Percentiles rank a stretch among this genome's conserved stretches.
Evolutionary conservation across 2,329 filamentous ascomycete species (phyloP).

Genomic region (Cladophialophora carrionii): DNA sequence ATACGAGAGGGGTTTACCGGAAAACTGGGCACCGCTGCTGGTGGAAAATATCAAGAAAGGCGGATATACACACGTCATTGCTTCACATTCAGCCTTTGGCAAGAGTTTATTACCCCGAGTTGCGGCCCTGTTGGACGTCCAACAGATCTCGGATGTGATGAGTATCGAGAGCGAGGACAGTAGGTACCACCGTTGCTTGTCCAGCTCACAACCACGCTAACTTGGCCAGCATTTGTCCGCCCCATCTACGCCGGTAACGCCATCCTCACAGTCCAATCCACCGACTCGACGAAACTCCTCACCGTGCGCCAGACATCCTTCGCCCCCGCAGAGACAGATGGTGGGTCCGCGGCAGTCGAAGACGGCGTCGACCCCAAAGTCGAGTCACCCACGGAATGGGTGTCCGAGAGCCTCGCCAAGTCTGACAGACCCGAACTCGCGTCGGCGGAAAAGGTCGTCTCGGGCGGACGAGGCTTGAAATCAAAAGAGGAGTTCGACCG

Average conservation of each 20-base stretch:
- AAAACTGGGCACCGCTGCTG: constrained; percentile 90
- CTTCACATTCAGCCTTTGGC: constrained; percentile 90
- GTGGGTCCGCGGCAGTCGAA: constrained; percentile 75
- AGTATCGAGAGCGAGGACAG: constrained; percentile 84
- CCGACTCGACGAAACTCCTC: constrained; percentile 81
- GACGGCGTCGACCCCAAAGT: constrained; percentile 83
- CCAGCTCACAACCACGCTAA: constrained; percentile 23
- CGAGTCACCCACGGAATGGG: constrained; percentile 76
- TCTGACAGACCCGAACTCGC: constrained; percentile 91
- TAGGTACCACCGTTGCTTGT: constrained; percentile 45
- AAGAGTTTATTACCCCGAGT: constrained; percentile 93
- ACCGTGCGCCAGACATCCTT: constrained; percentile 95
- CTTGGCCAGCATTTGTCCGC: constrained; percentile 72
- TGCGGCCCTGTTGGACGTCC: constrained; percentile 85
- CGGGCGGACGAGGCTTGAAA: constrained; percentile 90
- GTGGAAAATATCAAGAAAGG: constrained; percentile 97
- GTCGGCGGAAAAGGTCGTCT: constrained; percentile 87
- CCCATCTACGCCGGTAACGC: constrained; percentile 98
- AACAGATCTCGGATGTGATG: constrained; percentile 92
- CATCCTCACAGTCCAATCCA: constrained; percentile 91
- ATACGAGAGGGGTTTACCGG: constrained; percentile 93
- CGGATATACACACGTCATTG: constrained; percentile 88
- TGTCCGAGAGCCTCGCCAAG: constrained; percentile 89
- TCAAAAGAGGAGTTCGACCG: constrained; percentile 97
- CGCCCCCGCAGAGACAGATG: constrained; percentile 68